Evolutionary conservation across 257 asterid genomes (phyloP).

Genomic region (Solanum chilense): DNA sequence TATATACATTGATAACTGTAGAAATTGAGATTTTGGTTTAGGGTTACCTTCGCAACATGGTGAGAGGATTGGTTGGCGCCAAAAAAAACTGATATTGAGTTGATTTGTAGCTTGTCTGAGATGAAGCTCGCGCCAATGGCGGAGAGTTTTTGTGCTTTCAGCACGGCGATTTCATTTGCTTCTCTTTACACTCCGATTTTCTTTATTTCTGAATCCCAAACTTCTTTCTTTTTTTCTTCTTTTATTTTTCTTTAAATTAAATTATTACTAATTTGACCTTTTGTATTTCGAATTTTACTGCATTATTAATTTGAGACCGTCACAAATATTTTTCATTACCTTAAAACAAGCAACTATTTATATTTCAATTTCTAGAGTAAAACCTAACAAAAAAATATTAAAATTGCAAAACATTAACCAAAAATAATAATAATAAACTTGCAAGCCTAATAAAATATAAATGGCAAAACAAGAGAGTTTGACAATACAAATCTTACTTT

Average conservation of each 20-base stretch:
- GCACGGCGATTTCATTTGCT: neutral
- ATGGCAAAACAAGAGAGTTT: neutral
- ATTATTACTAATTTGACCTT: neutral
- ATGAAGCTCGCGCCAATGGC: neutral
- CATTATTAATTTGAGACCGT: neutral
- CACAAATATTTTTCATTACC: too few species aligned
- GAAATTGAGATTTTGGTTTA: neutral
- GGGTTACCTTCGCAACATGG: neutral
- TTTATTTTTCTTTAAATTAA: neutral
- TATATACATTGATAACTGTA: neutral
- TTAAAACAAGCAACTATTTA: neutral
- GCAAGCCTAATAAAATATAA: neutral
- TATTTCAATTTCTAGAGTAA: too few species aligned
- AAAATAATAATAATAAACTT: too few species aligned
- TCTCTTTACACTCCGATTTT: neutral
- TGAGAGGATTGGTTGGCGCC: neutral
- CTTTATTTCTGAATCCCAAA: neutral
- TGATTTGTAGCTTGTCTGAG: neutral
- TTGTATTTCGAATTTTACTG: neutral
- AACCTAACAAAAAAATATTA: too few species aligned
- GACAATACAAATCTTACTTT: neutral
- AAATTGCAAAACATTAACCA: too few species aligned
- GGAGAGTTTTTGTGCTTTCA: neutral
- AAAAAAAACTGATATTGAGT: neutral
- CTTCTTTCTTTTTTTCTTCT: neutral